phyloP scores from a whole-genome alignment of 768 basidiomycete species.

The Suillus clintonianus region DNA sequence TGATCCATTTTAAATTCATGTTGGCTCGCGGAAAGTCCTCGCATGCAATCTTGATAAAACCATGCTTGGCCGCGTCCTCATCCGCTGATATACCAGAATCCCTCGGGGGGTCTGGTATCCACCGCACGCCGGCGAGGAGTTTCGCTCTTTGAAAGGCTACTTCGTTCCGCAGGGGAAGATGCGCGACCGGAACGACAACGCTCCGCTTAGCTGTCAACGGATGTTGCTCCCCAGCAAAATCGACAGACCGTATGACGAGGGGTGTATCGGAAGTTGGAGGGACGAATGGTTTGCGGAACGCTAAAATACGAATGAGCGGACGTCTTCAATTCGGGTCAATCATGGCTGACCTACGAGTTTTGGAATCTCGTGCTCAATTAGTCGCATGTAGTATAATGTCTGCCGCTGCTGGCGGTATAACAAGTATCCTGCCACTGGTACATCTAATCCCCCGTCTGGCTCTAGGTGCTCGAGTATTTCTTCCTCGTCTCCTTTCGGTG shows the following conservation, averaged over 20 bases:
- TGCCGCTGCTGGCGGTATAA: constrained; percentile 75
- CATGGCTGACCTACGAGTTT: constrained; percentile 72
- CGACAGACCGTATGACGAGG: constrained; percentile 70
- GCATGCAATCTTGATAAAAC: constrained; percentile 88
- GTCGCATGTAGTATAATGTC: constrained; percentile 73
- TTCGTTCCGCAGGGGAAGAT: constrained; percentile 65
- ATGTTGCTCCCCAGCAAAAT: constrained; percentile 77
- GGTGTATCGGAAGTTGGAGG: constrained; percentile 62
- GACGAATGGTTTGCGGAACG: constrained; percentile 78
- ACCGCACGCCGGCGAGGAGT: constrained; percentile 85
- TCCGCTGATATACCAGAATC: constrained; percentile 59
- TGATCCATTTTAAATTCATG: constrained; percentile 95
- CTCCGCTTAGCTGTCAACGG: constrained; percentile 71
- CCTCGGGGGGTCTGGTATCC: constrained; percentile 73
- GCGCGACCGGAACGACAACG: constrained; percentile 73
- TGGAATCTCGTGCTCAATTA: constrained; percentile 89
- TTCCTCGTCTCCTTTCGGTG: constrained; percentile 43
- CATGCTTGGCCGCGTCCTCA: constrained; percentile 55
- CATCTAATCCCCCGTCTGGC: constrained; percentile 50
- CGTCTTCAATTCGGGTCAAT: constrained; percentile 3
- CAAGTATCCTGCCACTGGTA: constrained; percentile 69
- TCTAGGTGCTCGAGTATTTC: constrained; percentile 39
- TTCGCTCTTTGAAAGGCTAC: constrained; percentile 81
- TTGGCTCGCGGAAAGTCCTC: constrained; percentile 81
- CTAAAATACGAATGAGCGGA: constrained; percentile 42